These are phyloP conservation scores for Yamadazyma membranifaciens DNA, from an alignment of 1,139 yeast genomes.

Conservation along the genomic window DNA sequence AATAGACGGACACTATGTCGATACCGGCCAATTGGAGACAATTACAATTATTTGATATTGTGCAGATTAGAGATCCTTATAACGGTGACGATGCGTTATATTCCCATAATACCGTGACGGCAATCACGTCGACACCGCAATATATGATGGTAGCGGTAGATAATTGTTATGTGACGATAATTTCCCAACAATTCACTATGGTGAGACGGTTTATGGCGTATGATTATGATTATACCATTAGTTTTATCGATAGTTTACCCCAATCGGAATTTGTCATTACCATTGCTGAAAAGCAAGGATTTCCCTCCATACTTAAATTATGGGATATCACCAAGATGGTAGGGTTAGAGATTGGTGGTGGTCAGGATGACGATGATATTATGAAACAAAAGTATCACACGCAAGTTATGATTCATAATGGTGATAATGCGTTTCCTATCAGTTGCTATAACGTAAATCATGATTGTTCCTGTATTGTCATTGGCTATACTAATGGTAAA, in stretches of 20 bases:
- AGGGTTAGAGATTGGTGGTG: constrained; percentile 20
- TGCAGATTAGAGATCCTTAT: constrained; percentile 84
- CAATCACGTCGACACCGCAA: constrained; percentile 54
- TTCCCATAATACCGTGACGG: constrained; percentile 73
- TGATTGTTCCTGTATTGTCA: constrained; percentile 65
- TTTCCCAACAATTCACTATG: constrained; percentile 47
- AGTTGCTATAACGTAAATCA: constrained; percentile 59
- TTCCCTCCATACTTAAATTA: constrained; percentile 62
- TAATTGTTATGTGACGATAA: constrained; percentile 55
- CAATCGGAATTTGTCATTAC: constrained; percentile 58
- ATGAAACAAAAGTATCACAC: constrained; percentile 33
- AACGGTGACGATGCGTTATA: constrained; percentile 65
- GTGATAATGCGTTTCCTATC: constrained; percentile 68
- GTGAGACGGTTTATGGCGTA: constrained; percentile 59
- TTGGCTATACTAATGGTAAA: constrained; percentile 88
- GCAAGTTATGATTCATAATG: constrained; percentile 39
- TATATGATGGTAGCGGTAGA: constrained; percentile 60
- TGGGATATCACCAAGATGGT: constrained; percentile 66
- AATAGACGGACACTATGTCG: constrained; percentile 19
- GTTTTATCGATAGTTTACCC: constrained; percentile 49
- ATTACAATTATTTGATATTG: constrained; percentile 80
- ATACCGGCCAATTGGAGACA: constrained; percentile 67
- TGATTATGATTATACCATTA: constrained; percentile 61
- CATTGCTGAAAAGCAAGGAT: constrained; percentile 72
- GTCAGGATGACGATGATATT: constrained; percentile 38